Evolutionary conservation across 305 asterid genomes (phyloP), one percentile per base, ranked within the genome.

Genomic region (Petunia hybrid): DNA sequence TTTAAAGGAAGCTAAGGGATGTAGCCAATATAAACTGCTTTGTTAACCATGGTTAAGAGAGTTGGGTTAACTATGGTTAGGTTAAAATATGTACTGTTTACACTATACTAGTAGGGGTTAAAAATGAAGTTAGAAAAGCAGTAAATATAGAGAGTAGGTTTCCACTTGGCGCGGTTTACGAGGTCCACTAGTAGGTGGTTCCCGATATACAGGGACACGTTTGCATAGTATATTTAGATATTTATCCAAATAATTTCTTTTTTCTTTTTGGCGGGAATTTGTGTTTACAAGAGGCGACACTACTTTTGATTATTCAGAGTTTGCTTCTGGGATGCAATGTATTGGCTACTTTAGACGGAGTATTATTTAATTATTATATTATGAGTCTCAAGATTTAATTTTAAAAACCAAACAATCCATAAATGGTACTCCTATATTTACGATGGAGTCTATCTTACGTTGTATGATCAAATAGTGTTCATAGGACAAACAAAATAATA

Each of bases 1-100:
- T 84, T 4, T 76, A 77, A 80, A 75, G 73, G 87, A 83, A 55
- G 68, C 16, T 8, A 83, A 45, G 51, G 64, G 9, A 4, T n/a
- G 48, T 43, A 59, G 70, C 41, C 84, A 7, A 76, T 93, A 86
- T 93, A 92, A 85, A 89, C 89, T 77, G 83, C 76, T 86, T 9
- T 8, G 1, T 60, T 79, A 87, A 89, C 95, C 83, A 68, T 66
- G 83, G 96, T 93, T 86, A 82, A 16, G 3, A 31, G 0, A 53
- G 8, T 41, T 43, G 9, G 80, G 43, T 16, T 60, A 65, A 91
- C 91, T 83, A 63, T 60, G 88, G 90, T 88, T 87, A 35, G 82
- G 90, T 88, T 75, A 84, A 84, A 86, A 83, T 84, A 87, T 83
- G 87, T 81, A 10, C 6, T 9, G 60, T 31, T 68, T 73, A 6